Evolutionary conservation across 495 filamentous ascomycete species (phyloP).

Genomic region (Penicillium paradoxum): DNA sequence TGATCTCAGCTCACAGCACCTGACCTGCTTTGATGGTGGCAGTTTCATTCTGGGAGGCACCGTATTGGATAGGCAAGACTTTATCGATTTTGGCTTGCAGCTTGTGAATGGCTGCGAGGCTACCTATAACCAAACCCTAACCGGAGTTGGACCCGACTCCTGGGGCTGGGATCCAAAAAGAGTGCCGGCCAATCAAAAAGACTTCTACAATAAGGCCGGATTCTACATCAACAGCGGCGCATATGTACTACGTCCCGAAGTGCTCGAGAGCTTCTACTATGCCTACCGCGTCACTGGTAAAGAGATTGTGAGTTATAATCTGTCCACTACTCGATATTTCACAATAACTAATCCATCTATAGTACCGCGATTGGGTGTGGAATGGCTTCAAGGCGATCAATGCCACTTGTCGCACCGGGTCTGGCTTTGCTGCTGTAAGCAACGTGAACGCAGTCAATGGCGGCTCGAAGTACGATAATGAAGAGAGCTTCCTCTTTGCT

Average conservation of each 20-base stretch:
- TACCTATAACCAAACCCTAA: constrained; percentile 64
- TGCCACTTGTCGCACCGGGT: constrained; percentile 53
- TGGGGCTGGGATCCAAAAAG: constrained; percentile 62
- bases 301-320: constrained; percentile 27
- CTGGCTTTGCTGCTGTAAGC: constrained; percentile 60
- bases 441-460: constrained; percentile 64
- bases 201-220: constrained; percentile 60
- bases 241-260: constrained; percentile 79
- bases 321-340: background rate
- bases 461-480: constrained; percentile 59
- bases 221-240: constrained; percentile 62
- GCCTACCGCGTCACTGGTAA: constrained; percentile 75
- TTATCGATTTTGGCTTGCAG: constrained; percentile 68
- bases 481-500: constrained; percentile 89
- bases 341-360: constrained; percentile 21
- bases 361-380: constrained; percentile 85
- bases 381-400: constrained; percentile 71
- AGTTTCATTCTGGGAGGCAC: constrained; percentile 84
- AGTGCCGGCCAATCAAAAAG: constrained; percentile 43
- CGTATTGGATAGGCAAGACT: constrained; percentile 56
- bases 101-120: constrained; percentile 71
- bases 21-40: constrained; percentile 82
- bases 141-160: constrained; percentile 72
- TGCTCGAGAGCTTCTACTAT: constrained; percentile 86
- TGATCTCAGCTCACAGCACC: constrained; percentile 54